Evolutionary conservation across 2,329 filamentous ascomycete genomes (phyloP), one percentile per base, ranked within the genome.

Genomic region (Pezicula radicicola): DNA sequence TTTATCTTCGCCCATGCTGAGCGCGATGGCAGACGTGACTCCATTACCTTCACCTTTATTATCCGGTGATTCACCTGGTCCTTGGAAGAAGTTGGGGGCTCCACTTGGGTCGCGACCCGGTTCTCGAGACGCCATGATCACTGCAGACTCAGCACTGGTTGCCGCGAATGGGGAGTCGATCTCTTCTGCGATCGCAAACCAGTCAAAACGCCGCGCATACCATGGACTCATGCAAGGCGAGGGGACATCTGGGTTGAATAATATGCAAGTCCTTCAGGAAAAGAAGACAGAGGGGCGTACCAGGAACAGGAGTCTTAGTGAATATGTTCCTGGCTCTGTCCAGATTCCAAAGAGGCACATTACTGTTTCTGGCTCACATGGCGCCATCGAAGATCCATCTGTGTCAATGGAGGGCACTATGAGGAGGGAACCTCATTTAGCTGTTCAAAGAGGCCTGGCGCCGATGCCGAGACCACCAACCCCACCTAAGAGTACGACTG

Each of bases 291-390:
- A 64, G 53, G 60, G 60, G 13, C 88, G 90, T 67, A 75, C 75
- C 12, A 81, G 89, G 53, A 91, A 94, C 67, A 81, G 92, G 61
- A 97, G 92, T 69, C 74, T 94, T 25, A 96, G 91, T 72, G 92
- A 97, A 58, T 96, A 96, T 68, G 79, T 84, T 0, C 91, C 91
- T 2, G 88, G 94, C 49, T 74, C 81, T 5, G 75, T 87, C 57
- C 77, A 84, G 41, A 79, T 88, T 46, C 78, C 86, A 1, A 88
- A 84, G 63, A 72, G 91, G 41, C 85, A 90, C 56, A 79, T 89
- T 50, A 89, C 87, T 0, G 84, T 94, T 15, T 87, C 87, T 6
- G 84, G 84, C 1, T 75, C 84, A 2, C 81, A 81, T 52, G 65
- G 62, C 49, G 59, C 63, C 41, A 70, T 72, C 21, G 76, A 79